Conservation (phyloP, 306 rosid species). For the Inga leiocalycina region DNA sequence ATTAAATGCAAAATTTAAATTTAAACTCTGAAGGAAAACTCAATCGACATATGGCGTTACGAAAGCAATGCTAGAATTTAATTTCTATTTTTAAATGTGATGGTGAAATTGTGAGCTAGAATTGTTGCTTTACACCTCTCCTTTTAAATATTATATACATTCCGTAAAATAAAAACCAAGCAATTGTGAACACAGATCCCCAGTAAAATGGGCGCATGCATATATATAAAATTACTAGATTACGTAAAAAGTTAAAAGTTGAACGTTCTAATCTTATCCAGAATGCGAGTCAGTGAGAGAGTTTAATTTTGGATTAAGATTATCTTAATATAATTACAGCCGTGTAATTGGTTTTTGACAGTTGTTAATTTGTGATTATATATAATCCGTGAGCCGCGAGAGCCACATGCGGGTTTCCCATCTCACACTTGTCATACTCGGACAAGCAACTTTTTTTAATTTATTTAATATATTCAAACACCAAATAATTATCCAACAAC, state of each 20-base stretch:
- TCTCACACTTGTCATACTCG: neutral
- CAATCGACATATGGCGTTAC: neutral
- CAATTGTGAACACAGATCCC: neutral
- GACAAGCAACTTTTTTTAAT: slow-evolving; percentile 9
- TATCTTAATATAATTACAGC: neutral
- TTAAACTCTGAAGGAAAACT: neutral
- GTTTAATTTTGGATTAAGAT: neutral
- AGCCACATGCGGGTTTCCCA: neutral
- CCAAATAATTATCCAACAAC: slow-evolving; percentile 21
- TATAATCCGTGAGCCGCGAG: neutral
- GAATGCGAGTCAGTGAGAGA: neutral
- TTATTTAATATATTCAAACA: neutral
- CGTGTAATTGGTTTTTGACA: neutral
- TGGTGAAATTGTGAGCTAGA: neutral
- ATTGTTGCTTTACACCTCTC: neutral
- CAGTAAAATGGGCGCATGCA: neutral
- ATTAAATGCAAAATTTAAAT: neutral
- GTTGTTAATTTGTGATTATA: neutral
- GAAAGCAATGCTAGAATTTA: neutral
- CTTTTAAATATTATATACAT: neutral
- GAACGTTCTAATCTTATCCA: slow-evolving; percentile 36
- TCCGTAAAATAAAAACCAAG: neutral
- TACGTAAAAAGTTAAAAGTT: slow-evolving; percentile 19
- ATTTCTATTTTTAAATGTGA: neutral
- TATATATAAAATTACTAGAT: neutral